Base-by-base conservation (phyloP, 306 rosid genomes). In the Vigna trinervia region DNA sequence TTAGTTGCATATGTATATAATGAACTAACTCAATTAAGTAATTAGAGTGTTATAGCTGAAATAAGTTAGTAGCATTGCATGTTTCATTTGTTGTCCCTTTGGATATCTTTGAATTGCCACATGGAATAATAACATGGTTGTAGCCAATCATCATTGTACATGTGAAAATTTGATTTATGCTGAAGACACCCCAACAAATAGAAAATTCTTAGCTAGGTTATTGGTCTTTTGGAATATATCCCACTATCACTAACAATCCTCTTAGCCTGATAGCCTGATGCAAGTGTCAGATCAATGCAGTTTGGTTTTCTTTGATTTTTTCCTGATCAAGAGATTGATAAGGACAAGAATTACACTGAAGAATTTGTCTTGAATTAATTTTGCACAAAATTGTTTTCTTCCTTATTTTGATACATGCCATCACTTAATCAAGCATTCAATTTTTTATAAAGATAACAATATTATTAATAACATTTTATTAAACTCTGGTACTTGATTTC, bases 21-120 rank as follows among this genome's bases (percentile, higher is more conserved):
- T 53, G 41, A 23, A 53, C 51, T 32, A 65, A 73, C 23, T 34
- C 32, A 32, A 30, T 32, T 14, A 6, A 51, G 23, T 10, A 51
- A 34, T 20, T 34, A 56, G 13, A 62, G 38, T 66, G 81, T 56
- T 54, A 50, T 76, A 66, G 36, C 34, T 77, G 46, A 66, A 54
- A 54, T 45, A 76, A 48, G 6, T 26, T 56, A 12, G 47, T 54
- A 12, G 65, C 19, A 22, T 52, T 76, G 22, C 41, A 52, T 64
- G 73, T 48, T 30, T 30, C 50, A 34, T 58, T 57, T 73, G 57
- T 73, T 41, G 57, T 43, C 45, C 53, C 38, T 64, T 9, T 64
- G 7, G 1, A 19, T 51, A 38, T 17, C 51, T 64, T 64, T 64
- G 50, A 38, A 64, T 28, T 64, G 13, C 14, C 28, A n/a, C 8